Evolutionary conservation across 2,329 filamentous ascomycete genomes (phyloP), one percentile per base, ranked within the genome.

Genomic region (Cytospora piceicola): DNA sequence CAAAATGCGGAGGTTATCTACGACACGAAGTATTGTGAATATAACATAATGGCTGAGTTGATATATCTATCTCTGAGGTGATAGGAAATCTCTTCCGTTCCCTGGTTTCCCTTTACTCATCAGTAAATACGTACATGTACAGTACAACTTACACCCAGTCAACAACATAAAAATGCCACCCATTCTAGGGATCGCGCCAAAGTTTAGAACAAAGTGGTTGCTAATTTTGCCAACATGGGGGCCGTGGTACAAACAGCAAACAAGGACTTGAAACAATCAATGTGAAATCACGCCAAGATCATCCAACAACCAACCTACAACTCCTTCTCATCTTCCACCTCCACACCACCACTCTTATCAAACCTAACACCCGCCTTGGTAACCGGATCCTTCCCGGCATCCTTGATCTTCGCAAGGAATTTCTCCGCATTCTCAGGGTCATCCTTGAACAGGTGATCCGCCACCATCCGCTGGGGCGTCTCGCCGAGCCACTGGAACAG

Each of bases 401-500:
- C 82, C 77, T 88, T 81, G 62, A 92, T 83, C 64, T 83, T 80
- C 22, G 85, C 78, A 77, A 85, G 82, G 72, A 92, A 92, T 71
- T 83, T 83, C 71, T 86, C 80, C 0, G 85, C 88, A 12, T 81
- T 83, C 76, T 88, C 82, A 42, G 81, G 78, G 71, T 91, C 86
- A 22, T 85, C 81, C 27, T 82, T 78, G 73, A 92, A 91, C 60
- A 92, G 71, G 69, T 90, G 88, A 68, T 91, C 89, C 49, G 84
- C 79, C 5, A 90, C 88, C 77, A 90, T 80, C 66, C 85, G 81
- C 78, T 84, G 82, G 1, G 90, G 90, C 9, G 89, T 90, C 79
- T 91, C 88, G 4, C 88, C 89, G 75, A 92, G 81, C 90, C 90
- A 92, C 77, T 92, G 88, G 77, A 91, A 91, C 22, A 92, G 79